Percentiles rank a stretch among this genome's conserved stretches.
These are phyloP conservation scores for Mycena sp. DNA, from an alignment of 1,284 basidiomycete species.

Conservation along the genomic window DNA sequence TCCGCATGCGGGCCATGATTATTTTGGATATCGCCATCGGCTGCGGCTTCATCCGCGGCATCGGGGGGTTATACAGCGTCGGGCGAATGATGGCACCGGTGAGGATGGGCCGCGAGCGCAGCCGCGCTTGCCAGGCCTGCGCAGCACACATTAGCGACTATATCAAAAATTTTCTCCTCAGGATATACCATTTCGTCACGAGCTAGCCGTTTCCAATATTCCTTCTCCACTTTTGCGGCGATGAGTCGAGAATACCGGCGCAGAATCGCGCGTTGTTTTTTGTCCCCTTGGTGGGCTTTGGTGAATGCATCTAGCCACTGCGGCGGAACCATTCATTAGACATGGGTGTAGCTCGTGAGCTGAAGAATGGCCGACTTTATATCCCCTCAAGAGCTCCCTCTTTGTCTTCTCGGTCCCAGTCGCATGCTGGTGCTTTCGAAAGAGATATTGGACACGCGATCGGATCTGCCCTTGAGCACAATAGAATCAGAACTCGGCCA, in stretches of 20 bases:
- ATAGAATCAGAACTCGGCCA: conserved; percentile 12
- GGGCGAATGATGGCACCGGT: conserved; percentile 76
- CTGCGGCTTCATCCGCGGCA: conserved; percentile 83
- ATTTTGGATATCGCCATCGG: conserved; percentile 74
- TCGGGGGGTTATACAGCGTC: conserved; percentile 66
- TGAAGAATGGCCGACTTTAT: conserved; percentile 53
- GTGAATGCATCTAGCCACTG: conserved; percentile 75
- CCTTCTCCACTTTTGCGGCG: conserved; percentile 58
- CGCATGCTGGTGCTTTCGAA: conserved; percentile 59
- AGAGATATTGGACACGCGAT: conserved; percentile 63
- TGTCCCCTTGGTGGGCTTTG: conserved; percentile 61
- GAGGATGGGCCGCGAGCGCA: conserved; percentile 67
- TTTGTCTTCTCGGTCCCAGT: conserved; percentile 60
- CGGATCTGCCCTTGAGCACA: conserved; percentile 56
- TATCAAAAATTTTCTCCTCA: not conserved
- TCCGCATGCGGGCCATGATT: conserved; percentile 66
- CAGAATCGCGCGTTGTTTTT: conserved; percentile 54
- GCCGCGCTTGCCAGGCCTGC: conserved; percentile 60
- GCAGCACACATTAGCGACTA: not conserved
- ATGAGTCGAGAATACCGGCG: conserved; percentile 66
- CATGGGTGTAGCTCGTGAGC: not conserved
- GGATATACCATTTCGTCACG: conserved; percentile 57
- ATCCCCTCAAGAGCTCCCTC: conserved; percentile 56
- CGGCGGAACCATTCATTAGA: no score
- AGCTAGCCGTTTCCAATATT: conserved; percentile 55